Evolutionary conservation across 495 filamentous ascomycete species (phyloP), one percentile per base, ranked within the genome.

Genomic region (Trichocladium uniseriatum): DNA sequence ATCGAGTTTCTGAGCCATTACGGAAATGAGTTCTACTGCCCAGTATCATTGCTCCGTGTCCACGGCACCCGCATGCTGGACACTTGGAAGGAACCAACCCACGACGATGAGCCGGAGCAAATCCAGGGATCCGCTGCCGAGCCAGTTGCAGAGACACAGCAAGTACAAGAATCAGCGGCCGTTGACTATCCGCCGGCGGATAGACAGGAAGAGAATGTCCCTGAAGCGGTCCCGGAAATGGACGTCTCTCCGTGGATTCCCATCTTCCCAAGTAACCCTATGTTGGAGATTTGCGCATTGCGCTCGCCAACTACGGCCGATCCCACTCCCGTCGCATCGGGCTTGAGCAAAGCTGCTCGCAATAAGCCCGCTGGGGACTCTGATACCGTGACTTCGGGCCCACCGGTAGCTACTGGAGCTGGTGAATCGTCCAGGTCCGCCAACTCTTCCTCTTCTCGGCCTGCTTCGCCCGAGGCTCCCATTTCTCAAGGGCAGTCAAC

Each of bases 61-160:
- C 92, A 98, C 67, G 92, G 92, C 13, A 95, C 87, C 22, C 89
- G 91, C 8, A 96, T 97, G 92, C 78, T 98, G 67, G 89, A 98
- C 53, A 89, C 86, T 42, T 86, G 83, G 69, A 84, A 91, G 53
- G 87, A 89, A 49, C 60, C 59, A 6, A 49, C 45, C 40, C 52
- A 56, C 37, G 70, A 78, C 38, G 63, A 64, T 47, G 66, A 72
- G 19, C 56, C 68, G 41, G 73, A 71, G 44, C 69, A 67, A 18
- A 61, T 66, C 16, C 61, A 68, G 14, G 58, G 49, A 6, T 39
- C 51, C 0, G 36, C 52, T 6, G 49, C 66, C 19, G 62, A 62
- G 38, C 49, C 47, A 20, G 49, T 41, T 3, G 40, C 43, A 7
- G 60, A 76, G 43, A 60, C 62, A 15, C 58, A 69, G 9, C 65